phyloP scores from a whole-genome alignment of 2,329 filamentous ascomycete species.

The Chrysoporthe puriensis region DNA sequence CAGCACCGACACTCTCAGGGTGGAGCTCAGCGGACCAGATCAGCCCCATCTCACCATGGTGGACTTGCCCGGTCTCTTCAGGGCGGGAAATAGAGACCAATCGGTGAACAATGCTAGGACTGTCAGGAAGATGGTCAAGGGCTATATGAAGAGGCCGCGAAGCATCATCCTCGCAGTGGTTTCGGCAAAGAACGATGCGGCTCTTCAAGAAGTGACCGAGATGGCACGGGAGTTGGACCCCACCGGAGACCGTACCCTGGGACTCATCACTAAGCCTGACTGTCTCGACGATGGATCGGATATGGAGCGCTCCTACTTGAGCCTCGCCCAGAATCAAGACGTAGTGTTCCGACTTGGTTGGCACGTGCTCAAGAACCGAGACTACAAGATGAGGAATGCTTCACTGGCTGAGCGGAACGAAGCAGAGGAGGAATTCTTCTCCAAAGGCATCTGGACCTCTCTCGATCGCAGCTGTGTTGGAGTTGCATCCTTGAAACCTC shows the following conservation, averaged over 20 bases:
- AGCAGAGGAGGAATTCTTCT: slow-evolving; percentile 10
- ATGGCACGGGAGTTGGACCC: slow-evolving; percentile 35
- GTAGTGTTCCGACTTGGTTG: slow-evolving; percentile 41
- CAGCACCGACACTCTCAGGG: slow-evolving; percentile 44
- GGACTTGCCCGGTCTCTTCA: slow-evolving; percentile 52
- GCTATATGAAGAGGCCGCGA: slow-evolving; percentile 55
- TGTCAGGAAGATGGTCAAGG: slow-evolving; percentile 44
- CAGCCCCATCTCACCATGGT: slow-evolving; percentile 56
- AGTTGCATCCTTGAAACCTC: too few relatives aligned
- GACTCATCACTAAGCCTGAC: slow-evolving; percentile 55
- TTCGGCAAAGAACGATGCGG: slow-evolving; percentile 53
- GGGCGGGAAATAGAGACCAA: too few relatives aligned
- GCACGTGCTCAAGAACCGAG: slow-evolving; percentile 45
- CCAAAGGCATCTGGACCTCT: too few relatives aligned
- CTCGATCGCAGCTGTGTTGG: too few relatives aligned
- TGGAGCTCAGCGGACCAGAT: slow-evolving; percentile 46
- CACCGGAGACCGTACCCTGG: slow-evolving; percentile 46
- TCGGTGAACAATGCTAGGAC: slow-evolving; percentile 33
- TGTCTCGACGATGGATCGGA: slow-evolving; percentile 33
- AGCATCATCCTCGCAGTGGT: slow-evolving; percentile 60
- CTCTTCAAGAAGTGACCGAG: slow-evolving; percentile 57
- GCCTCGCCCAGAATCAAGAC: slow-evolving; percentile 39
- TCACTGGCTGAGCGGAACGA: background rate
- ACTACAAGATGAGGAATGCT: slow-evolving; percentile 36
- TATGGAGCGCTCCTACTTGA: slow-evolving; percentile 35